Base-by-base conservation (phyloP, 306 rosid species). In the Astragalus membranaceus region DNA sequence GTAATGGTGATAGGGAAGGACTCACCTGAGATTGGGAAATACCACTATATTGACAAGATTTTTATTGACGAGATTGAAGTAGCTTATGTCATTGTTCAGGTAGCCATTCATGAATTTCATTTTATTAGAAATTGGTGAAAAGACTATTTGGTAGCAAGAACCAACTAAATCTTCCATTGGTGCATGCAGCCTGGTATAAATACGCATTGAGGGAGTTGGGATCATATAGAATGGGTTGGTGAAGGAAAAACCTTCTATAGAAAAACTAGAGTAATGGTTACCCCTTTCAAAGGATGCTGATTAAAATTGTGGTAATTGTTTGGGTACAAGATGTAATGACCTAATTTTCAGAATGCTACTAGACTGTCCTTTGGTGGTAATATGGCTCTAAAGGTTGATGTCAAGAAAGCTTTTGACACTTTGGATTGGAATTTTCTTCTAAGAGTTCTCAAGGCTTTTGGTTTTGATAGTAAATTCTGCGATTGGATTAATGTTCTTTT, bases 101-200 rank as follows among this genome's bases (percentile, higher is more conserved):
- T 35, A 13, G 2, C 75, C 83, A 78, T 77, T 81, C 78, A 85
- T 53, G 68, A 50, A 51, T 8, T 75, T 75, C 73, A 17, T 39
- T 62, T 60, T 67, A 26, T 33, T 75, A 39, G 10, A 58, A 67
- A 58, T 56, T 16, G 78, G 58, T 44, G 71, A 48, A 33, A 35
- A 70, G 1, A 30, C 1, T 54, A 70, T 14, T 41, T 67, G 33
- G 23, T 68, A 12, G 39, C 12, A 7, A 7, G 14, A 3, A 55
- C 13, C 72, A 4, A 8, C 0, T 26, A 17, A 32, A 7, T 65
- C 75, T 58, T 15, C 66, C 3, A 41, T 67, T 79, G 39, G 44
- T 35, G 17, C 16, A 10, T 7, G 35, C 1, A 62, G 37, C 1
- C 26, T 47, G 48, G 49, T 44, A 73, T 54, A 72, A 32, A 3